Conservation (phyloP, 2,329 filamentous ascomycete genomes). For the Colletotrichum siamense region DNA sequence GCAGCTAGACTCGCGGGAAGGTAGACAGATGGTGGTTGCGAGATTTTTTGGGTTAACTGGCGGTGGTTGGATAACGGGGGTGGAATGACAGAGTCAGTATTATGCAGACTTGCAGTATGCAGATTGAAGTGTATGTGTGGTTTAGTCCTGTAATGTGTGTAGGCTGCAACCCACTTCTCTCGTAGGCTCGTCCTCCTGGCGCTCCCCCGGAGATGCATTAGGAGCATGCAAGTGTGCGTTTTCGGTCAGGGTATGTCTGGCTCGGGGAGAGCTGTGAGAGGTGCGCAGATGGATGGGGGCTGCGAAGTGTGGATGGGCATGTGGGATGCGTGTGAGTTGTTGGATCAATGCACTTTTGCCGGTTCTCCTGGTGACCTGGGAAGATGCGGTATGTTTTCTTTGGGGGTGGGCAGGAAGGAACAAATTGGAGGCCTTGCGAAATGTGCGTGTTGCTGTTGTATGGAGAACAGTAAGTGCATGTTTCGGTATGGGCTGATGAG, state of each 20-base stretch:
- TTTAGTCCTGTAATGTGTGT: neutral
- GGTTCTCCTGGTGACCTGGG: neutral
- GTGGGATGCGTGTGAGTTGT: neutral
- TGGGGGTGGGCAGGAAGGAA: neutral
- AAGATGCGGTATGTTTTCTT: neutral
- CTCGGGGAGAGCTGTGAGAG: neutral
- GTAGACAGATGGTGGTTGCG: neutral
- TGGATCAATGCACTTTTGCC: neutral
- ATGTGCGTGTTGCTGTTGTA: neutral
- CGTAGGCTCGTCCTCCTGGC: neutral
- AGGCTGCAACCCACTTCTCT: neutral
- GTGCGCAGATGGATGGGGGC: neutral
- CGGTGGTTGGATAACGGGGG: neutral
- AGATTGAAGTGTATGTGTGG: neutral
- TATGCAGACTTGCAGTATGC: neutral
- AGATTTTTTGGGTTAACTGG: neutral
- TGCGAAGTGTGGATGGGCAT: neutral
- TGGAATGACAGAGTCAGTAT: neutral
- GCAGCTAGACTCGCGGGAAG: neutral
- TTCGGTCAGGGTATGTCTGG: neutral
- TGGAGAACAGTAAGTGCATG: neutral
- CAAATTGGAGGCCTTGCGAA: neutral
- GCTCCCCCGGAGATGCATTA: neutral
- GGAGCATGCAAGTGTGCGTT: slow-evolving; percentile 10
- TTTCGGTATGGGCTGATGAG: neutral